Evolutionary conservation across 2,329 filamentous ascomycete genomes (phyloP).

Genomic region (Arthrobotrys iridis): DNA sequence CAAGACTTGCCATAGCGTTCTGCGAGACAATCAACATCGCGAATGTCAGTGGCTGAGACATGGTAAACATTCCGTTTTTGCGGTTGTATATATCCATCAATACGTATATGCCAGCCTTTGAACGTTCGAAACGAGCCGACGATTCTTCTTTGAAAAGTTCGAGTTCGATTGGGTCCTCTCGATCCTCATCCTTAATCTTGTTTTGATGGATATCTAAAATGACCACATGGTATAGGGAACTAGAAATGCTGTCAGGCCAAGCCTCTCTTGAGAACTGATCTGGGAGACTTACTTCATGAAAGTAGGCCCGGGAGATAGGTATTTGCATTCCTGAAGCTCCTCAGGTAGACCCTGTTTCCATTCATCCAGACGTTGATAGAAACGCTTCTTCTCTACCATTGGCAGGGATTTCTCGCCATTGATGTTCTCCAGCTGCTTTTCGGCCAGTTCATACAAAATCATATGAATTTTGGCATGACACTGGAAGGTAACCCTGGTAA

Average conservation of each 20-base stretch:
- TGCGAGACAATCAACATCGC: constrained; percentile 35
- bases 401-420: constrained; percentile 17
- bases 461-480: constrained; percentile 23
- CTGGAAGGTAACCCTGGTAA: constrained; percentile 29
- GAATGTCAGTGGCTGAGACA: constrained; percentile 39
- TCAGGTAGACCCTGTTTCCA: constrained; percentile 32
- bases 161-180: constrained; percentile 31
- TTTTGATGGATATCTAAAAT: constrained; percentile 41
- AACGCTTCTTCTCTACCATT: constrained; percentile 27
- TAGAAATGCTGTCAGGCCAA: not conserved
- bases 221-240: constrained; percentile 19
- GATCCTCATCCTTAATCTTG: constrained; percentile 19
- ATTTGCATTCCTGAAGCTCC: constrained; percentile 15
- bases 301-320: constrained; percentile 15
- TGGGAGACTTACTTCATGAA: constrained; percentile 31
- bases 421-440: constrained; percentile 13
- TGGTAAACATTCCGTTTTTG: constrained; percentile 37
- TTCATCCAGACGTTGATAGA: constrained; percentile 32
- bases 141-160: constrained; percentile 35
- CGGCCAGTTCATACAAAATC: constrained; percentile 31
- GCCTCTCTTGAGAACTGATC: not conserved
- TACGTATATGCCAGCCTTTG: constrained; percentile 27
- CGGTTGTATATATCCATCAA: constrained; percentile 25
- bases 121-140: constrained; percentile 19
- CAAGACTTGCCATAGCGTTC: constrained; percentile 38